A percentile compares a stretch with the other conserved stretches of the same genome.
These are phyloP conservation scores for Trichoderma hamatum DNA, from an alignment of 2,329 filamentous ascomycete species.

Conservation along the genomic window DNA sequence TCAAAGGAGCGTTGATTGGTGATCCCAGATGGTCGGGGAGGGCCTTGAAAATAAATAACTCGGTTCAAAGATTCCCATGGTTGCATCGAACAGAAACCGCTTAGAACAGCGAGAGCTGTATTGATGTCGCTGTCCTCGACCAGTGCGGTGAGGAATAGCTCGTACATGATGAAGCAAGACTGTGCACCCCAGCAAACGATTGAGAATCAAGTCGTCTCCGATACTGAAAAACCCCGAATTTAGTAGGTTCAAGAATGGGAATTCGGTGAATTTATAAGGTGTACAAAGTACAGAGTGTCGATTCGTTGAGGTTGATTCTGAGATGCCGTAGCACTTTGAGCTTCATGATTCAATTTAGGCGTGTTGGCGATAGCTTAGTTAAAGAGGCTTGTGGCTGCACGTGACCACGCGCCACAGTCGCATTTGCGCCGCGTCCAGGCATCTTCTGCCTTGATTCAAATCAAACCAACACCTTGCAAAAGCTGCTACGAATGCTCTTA, in stretches of 20 bases:
- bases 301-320: background rate
- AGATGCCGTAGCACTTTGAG: background rate
- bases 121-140: constrained; percentile 55
- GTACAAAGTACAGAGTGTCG: no score
- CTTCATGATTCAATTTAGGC: background rate
- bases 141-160: constrained; percentile 60
- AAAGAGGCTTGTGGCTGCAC: constrained; percentile 29
- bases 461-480: background rate
- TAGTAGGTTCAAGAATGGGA: no score
- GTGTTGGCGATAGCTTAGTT: background rate
- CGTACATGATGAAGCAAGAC: constrained; percentile 50
- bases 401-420: constrained; percentile 39
- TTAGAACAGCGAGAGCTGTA: constrained; percentile 55
- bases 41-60: constrained; percentile 58
- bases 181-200: background rate
- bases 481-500: background rate
- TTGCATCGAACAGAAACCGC: constrained; percentile 60
- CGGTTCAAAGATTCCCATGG: constrained; percentile 54
- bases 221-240: background rate
- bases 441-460: background rate
- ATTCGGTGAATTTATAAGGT: background rate
- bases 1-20: constrained; percentile 46
- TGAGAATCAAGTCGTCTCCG: no score
- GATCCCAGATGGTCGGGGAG: constrained; percentile 50
- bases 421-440: constrained; percentile 13